Percentiles rank a stretch among this genome's conserved stretches.
These are phyloP conservation scores for Fusarium luffae DNA, from an alignment of 2,329 filamentous ascomycete genomes.

Conservation along the genomic window DNA sequence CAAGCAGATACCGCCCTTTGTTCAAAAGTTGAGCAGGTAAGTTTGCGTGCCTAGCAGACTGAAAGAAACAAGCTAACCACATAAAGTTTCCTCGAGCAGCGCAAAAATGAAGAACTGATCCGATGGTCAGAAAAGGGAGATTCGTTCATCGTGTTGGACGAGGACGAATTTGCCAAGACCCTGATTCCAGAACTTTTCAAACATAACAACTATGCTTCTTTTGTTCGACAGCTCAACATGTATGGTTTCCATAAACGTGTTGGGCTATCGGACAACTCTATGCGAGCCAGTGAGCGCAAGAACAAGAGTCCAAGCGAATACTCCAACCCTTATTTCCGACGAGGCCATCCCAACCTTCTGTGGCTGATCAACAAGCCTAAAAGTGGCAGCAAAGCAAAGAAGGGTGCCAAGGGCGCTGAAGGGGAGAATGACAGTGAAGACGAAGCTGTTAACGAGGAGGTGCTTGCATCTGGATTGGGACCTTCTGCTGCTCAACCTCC, in stretches of 20 bases:
- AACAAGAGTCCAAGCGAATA: conserved; percentile 99
- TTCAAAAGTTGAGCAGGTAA: conserved; percentile 97
- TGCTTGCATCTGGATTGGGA: conserved; percentile 37
- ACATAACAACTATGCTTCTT: conserved; percentile 98
- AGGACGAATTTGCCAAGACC: conserved; percentile 98
- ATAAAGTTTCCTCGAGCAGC: conserved; percentile 87
- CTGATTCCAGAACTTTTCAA: conserved; percentile 98
- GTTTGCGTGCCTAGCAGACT: conserved; percentile 39
- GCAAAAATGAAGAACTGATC: conserved; percentile 93
- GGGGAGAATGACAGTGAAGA: conserved; percentile 77
- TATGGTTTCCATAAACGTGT: conserved; percentile 98
- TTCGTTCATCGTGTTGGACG: conserved; percentile 95
- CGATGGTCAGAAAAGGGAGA: conserved; percentile 97
- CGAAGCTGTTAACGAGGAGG: conserved; percentile 58
- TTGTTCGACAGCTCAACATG: conserved; percentile 95
- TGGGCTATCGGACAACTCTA: conserved; percentile 93
- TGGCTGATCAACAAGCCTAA: conserved; percentile 98
- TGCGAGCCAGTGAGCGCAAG: conserved; percentile 96
- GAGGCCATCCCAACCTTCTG: conserved; percentile 88
- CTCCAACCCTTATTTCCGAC: conserved; percentile 94
- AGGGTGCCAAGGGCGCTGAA: conserved; percentile 70
- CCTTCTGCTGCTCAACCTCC: conserved; percentile 35
- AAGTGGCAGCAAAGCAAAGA: conserved; percentile 71
- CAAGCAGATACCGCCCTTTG: conserved; percentile 97
- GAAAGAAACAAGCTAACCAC: conserved; percentile 37